Percentiles rank a stretch among this genome's conserved stretches.
Conservation (phyloP, 345 rosid species). For the Raphanus raphanistrum region DNA sequence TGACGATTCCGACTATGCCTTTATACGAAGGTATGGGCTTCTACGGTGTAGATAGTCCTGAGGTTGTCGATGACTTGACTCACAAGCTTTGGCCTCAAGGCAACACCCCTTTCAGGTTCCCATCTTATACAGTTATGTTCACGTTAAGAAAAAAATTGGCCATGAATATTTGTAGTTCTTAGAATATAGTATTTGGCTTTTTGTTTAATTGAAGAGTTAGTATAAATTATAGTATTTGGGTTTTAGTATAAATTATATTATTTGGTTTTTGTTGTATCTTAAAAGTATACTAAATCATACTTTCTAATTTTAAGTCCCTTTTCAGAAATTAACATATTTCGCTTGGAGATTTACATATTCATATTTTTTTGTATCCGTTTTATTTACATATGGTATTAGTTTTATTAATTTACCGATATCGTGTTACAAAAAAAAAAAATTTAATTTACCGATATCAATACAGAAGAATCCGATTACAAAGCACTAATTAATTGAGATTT, state of each 20-base stretch:
- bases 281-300: no score
- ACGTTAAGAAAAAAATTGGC: background rate
- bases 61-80: slow-evolving; percentile 25
- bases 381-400: background rate
- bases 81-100: slow-evolving; percentile 36
- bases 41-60: slow-evolving; percentile 18
- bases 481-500: background rate
- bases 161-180: background rate
- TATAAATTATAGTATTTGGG: no score
- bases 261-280: no score
- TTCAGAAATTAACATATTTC: background rate
- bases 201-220: no score
- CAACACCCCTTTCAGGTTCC: slow-evolving; percentile 32
- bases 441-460: background rate
- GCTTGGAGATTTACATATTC: background rate
- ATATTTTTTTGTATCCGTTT: background rate
- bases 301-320: background rate
- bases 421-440: no score
- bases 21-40: slow-evolving; percentile 33
- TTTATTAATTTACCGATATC: background rate
- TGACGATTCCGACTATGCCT: slow-evolving; percentile 15
- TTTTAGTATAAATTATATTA: no score
- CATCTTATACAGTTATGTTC: background rate
- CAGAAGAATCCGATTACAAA: background rate
- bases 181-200: background rate